Percentiles rank a stretch among this genome's conserved stretches.
Evolutionary conservation across 352 stramenopile genomes (phyloP).

Genomic region (Pythium oligandrum): DNA sequence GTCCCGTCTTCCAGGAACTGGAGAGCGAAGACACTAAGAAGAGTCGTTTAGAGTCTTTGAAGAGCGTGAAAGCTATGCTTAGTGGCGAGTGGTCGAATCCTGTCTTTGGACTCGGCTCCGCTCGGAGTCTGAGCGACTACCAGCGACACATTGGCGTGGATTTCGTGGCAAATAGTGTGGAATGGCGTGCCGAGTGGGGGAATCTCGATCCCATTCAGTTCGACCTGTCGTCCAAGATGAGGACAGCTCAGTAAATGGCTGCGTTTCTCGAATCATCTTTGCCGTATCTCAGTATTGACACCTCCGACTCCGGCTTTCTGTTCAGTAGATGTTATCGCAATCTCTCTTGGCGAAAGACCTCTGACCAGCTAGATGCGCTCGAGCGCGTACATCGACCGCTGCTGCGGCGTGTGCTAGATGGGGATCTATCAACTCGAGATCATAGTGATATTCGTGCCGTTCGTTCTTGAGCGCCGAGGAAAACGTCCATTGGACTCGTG

Average conservation of each 20-base stretch:
- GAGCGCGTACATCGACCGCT: too few relatives aligned
- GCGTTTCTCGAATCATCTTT: too few relatives aligned
- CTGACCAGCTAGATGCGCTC: too few relatives aligned
- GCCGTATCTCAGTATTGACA: too few relatives aligned
- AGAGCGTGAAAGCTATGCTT: constrained; percentile 14
- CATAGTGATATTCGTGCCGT: too few relatives aligned
- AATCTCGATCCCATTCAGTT: constrained; percentile 57
- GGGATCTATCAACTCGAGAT: too few relatives aligned
- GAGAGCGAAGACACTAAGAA: constrained; percentile 28
- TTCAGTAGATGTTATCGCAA: too few relatives aligned
- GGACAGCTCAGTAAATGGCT: too few relatives aligned
- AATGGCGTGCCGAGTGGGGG: constrained; percentile 58
- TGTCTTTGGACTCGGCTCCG: constrained; percentile 21
- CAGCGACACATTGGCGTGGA: constrained; percentile 46
- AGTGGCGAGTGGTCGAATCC: constrained; percentile 1
- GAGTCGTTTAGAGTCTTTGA: constrained; percentile 25
- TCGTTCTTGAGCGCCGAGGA: too few relatives aligned
- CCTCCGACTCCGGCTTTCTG: too few relatives aligned
- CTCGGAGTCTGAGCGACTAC: constrained; percentile 41
- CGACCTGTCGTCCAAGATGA: constrained; percentile 23
- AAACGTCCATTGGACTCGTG: constrained; percentile 46
- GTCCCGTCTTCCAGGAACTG: constrained; percentile 71
- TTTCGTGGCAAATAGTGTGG: constrained; percentile 31
- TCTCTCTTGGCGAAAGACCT: too few relatives aligned
- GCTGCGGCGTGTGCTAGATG: too few relatives aligned